A percentile compares a stretch with the other conserved stretches of the same genome.
Conservation (phyloP, 2,329 filamentous ascomycete species). For the Talaromyces rugulosus region DNA sequence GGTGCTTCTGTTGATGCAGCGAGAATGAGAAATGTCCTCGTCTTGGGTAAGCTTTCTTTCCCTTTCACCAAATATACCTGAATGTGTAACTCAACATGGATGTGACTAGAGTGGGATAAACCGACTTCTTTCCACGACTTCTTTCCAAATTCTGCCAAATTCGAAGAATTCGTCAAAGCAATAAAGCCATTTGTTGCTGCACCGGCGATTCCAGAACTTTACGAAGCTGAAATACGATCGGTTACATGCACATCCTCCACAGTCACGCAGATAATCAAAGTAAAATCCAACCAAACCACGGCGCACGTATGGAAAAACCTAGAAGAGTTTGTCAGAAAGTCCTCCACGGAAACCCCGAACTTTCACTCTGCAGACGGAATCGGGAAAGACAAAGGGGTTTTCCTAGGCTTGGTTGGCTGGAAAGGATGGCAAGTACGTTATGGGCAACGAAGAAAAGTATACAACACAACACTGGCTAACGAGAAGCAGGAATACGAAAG, state of each 20-base stretch:
- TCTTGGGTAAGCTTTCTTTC: neutral
- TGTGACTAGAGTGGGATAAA: neutral
- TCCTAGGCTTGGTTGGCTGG: neutral
- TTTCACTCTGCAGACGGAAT: neutral
- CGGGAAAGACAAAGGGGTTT: neutral
- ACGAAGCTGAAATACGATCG: neutral
- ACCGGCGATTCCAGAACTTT: neutral
- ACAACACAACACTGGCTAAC: neutral
- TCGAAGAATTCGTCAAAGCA: neutral
- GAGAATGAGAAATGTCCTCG: neutral
- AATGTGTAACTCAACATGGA: neutral
- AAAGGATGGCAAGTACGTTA: neutral
- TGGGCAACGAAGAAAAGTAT: neutral
- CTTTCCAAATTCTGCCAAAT: neutral
- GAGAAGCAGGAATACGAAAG: neutral
- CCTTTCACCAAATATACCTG: neutral
- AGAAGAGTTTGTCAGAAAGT: neutral
- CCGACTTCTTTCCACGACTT: neutral
- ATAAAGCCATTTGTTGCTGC: neutral
- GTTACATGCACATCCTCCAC: neutral
- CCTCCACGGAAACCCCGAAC: neutral
- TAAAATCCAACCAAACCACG: neutral
- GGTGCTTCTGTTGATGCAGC: neutral
- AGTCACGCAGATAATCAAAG: neutral
- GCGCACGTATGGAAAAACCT: neutral